Evolutionary conservation across 1,139 yeast genomes (phyloP).

Genomic region (Protomyces pachydermus): DNA sequence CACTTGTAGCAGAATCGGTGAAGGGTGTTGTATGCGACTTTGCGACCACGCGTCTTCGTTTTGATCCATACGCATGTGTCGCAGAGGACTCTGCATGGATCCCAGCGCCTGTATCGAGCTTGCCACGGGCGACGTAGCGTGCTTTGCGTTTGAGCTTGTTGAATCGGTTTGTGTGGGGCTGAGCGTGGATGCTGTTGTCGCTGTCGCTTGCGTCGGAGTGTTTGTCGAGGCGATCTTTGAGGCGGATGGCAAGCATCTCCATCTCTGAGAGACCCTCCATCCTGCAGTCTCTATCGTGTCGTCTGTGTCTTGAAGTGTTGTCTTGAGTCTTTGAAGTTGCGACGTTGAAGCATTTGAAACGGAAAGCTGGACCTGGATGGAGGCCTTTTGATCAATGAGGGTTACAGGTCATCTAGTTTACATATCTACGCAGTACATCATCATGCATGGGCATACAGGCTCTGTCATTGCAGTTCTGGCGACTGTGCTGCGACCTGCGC

Average conservation of each 20-base stretch:
- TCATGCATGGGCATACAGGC: too few relatives aligned
- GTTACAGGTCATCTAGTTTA: too few relatives aligned
- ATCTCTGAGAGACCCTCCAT: background rate
- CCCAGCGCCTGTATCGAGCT: slow-evolving; percentile 11
- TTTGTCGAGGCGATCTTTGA: slow-evolving; percentile 11
- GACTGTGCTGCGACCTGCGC: background rate
- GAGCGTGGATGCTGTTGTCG: slow-evolving; percentile 18
- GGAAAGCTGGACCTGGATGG: too few relatives aligned
- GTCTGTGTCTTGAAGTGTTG: too few relatives aligned
- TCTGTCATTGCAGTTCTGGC: too few relatives aligned
- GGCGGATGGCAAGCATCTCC: slow-evolving; percentile 4
- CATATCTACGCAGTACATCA: too few relatives aligned
- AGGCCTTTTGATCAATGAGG: too few relatives aligned
- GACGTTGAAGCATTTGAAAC: too few relatives aligned
- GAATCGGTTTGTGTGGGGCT: slow-evolving; percentile 20
- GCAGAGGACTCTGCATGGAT: slow-evolving; percentile 11
- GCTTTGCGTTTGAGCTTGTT: slow-evolving; percentile 27
- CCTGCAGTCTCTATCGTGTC: background rate
- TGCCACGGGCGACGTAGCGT: slow-evolving; percentile 23
- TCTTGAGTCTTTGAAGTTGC: too few relatives aligned
- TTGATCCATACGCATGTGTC: slow-evolving; percentile 1
- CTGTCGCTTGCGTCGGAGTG: slow-evolving; percentile 22
- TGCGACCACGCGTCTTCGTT: background rate
- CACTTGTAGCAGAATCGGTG: background rate
- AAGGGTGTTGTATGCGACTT: background rate